Conservation (phyloP, 1,284 basidiomycete genomes). For the Sphaerobolus stellatus region DNA sequence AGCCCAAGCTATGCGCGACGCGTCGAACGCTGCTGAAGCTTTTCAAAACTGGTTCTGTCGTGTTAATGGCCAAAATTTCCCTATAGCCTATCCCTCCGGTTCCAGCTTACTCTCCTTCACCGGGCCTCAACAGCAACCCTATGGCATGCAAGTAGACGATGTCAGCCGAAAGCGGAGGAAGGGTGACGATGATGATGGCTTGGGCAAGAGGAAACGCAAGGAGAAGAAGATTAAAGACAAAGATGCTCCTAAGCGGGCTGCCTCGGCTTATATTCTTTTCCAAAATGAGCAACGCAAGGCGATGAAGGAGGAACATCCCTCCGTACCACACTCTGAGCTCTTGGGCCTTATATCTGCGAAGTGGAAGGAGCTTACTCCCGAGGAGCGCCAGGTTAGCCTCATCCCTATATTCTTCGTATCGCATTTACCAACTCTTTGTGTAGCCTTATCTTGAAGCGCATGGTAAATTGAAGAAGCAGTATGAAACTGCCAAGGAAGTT, state of each 20-base stretch:
- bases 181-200: conserved; percentile 47
- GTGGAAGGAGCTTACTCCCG: conserved; percentile 70
- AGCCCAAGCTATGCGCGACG: conserved; percentile 14
- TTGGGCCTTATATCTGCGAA: conserved; percentile 68
- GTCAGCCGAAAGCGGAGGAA: conserved; percentile 41
- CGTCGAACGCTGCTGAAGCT: conserved; percentile 9
- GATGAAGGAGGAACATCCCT: conserved; percentile 65
- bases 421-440: conserved; percentile 11
- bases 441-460: conserved; percentile 38
- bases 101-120: background rate
- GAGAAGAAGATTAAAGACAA: conserved; percentile 78
- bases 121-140: background rate
- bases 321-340: conserved; percentile 70
- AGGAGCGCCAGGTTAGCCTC: conserved; percentile 68
- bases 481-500: conserved; percentile 32
- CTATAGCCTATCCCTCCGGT: background rate
- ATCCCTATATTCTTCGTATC: background rate
- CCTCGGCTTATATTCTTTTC: conserved; percentile 94
- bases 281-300: conserved; percentile 87
- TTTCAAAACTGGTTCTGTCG: conserved; percentile 12
- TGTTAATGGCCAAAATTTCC: conserved; percentile 5
- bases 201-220: conserved; percentile 28
- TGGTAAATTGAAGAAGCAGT: conserved; percentile 30
- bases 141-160: conserved; percentile 31
- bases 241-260: conserved; percentile 91